Evolutionary conservation across 192 early-diverging fungal genomes (phyloP), one percentile per base, ranked within the genome.

Genomic region (Dissophora globulifera): DNA sequence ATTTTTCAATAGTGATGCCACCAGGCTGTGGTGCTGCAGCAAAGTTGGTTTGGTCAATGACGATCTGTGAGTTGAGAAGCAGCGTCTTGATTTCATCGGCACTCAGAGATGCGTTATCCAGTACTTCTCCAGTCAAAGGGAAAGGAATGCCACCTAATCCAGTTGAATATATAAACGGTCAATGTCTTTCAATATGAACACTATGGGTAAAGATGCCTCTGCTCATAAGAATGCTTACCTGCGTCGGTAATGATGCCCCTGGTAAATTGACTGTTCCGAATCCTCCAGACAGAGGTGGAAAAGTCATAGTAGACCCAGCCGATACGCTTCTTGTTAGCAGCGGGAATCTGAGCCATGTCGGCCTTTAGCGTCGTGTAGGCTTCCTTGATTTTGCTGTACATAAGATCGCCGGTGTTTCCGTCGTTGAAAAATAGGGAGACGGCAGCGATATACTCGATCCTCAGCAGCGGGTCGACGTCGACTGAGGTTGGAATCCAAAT

Each of bases 251-350:
- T 82, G 10, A 85, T 52, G 22, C 70, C 74, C n/a, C 35, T 38
- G 5, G 70, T 76, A 42, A 81, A 85, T 0, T 40, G 7, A 38
- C 53, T 69, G 46, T 69, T 71, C 16, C 62, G 47, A 20, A 82
- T 30, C 7, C 17, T 53, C 64, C 80, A 85, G 7, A 32, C 29
- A 8, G 23, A 25, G 7, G 30, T n/a, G 6, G 20, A 11, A 43
- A 72, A 72, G 32, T 81, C 70, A 40, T 82, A 85, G 27, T 56
- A 25, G 22, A 85, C 61, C 54, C 79, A 79, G 5, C 59, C 80
- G 25, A 85, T 68, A 12, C 80, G 80, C 25, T 66, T 71, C 30
- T 62, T 78, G 30, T 69, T 60, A 0, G 32, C 33, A 31, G 41
- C 48, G 31, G 74, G 56, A 16, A 67, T 58, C 0, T 20, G 33